Evolutionary conservation across 306 rosid genomes (phyloP), one percentile per base, ranked within the genome.

Genomic region (Citrullus colocynthis): DNA sequence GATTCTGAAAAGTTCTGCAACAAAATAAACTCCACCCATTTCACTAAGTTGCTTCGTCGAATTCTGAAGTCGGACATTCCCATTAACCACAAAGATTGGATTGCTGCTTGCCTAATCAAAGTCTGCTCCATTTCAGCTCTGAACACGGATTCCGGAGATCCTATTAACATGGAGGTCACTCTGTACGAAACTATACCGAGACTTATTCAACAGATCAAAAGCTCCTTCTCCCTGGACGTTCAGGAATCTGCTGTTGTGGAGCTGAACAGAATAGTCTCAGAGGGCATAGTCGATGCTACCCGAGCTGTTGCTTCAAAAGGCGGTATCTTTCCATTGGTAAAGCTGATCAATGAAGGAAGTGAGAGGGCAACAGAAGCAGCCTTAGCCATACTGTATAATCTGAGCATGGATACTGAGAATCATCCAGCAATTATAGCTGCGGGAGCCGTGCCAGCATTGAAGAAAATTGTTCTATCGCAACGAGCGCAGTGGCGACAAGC

Each of bases 351-450:
- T 80, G 91, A 88, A 82, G 98, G 98, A 4, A 86, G 91, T 80
- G 97, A 84, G 56, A 81, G 78, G 64, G 91, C 85, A 7, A 76
- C 84, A 4, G 98, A 94, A 80, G 94, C 98, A 78, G 82, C 91
- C 58, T 80, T 94, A 82, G 88, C 88, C n/a, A 80, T 89, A 66
- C 76, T 94, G 49, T 84, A 89, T 81, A 91, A 89, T 85, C 86
- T 94, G 81, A 89, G 98, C 85, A 88, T 87, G 93, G 94, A 91
- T 81, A 57, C 80, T 61, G 93, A 91, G 85, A 94, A 91, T 75
- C 98, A 90, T 86, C 37, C 87, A 3, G 89, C 86, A 54, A 86
- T 94, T 58, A 20, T 91, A 72, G 89, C 91, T 51, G 96, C 96
- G 41, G 96, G 97, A 51, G 95, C 87, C 2, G 91, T 89, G 54